These are phyloP conservation scores for Trematosphaeria pertusa DNA, from an alignment of 2,329 filamentous ascomycete genomes.

Conservation along the genomic window DNA sequence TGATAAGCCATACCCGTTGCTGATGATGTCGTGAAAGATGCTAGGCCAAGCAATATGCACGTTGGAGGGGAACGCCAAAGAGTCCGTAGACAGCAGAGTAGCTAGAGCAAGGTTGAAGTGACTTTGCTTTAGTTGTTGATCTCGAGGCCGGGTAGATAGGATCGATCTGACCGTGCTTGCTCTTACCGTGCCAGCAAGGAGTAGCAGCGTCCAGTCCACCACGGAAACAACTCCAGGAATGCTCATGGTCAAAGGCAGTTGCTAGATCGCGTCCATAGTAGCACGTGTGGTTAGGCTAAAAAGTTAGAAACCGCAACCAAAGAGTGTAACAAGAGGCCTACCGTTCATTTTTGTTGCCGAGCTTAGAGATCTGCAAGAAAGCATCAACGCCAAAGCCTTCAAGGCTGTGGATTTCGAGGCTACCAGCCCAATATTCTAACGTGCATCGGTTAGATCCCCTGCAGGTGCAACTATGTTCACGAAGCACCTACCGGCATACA, in stretches of 20 bases:
- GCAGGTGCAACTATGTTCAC: no score
- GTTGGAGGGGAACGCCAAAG: not conserved
- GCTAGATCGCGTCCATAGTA: slow-evolving; percentile 59
- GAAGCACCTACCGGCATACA: slow-evolving; percentile 75
- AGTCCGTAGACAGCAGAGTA: not conserved
- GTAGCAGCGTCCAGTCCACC: no score
- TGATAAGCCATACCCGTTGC: no score
- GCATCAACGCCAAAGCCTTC: slow-evolving; percentile 97
- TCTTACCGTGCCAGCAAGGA: no score
- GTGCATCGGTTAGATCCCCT: no score
- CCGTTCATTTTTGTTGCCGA: slow-evolving; percentile 98
- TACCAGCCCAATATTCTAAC: slow-evolving; percentile 92
- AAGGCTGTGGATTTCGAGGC: slow-evolving; percentile 85
- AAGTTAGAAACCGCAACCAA: slow-evolving; percentile 7
- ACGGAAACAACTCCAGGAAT: not conserved
- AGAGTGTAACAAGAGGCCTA: slow-evolving; percentile 9
- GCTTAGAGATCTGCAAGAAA: slow-evolving; percentile 92
- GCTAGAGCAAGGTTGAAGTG: slow-evolving; percentile 1
- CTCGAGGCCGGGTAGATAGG: no score
- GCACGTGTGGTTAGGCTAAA: slow-evolving; percentile 64
- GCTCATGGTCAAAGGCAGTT: no score
- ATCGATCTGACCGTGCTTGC: no score
- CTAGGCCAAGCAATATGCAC: not conserved
- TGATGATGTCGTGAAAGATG: slow-evolving; percentile 2
- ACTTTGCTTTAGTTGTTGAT: no score